These are phyloP conservation scores for Chlorophyllum brunneum DNA, from an alignment of 768 basidiomycete species.

Conservation along the genomic window DNA sequence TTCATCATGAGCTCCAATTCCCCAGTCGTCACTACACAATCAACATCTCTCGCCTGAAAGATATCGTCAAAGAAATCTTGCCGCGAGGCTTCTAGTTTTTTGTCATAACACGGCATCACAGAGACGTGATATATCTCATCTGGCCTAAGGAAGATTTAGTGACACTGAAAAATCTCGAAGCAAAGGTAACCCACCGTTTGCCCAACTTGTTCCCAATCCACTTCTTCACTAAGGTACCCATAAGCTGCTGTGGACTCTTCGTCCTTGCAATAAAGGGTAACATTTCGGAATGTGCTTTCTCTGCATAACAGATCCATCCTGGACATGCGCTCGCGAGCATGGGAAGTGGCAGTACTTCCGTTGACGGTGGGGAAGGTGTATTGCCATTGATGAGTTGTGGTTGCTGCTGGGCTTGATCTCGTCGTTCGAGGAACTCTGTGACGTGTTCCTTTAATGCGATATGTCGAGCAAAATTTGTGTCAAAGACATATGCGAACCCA, in stretches of 20 bases:
- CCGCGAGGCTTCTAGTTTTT: conserved; percentile 96
- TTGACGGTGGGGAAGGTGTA: not conserved
- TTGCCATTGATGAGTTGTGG: conserved; percentile 22
- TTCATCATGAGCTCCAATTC: conserved; percentile 84
- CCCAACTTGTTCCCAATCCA: conserved; percentile 74
- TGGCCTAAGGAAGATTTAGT: conserved; percentile 47
- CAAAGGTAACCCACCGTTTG: conserved; percentile 51
- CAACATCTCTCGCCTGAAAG: conserved; percentile 87
- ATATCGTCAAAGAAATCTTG: conserved; percentile 85
- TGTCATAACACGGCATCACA: conserved; percentile 99
- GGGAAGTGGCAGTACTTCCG: conserved; percentile 44
- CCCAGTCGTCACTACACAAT: conserved; percentile 96
- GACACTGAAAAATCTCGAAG: conserved; percentile 1
- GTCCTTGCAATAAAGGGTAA: conserved; percentile 84
- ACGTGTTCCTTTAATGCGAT: conserved; percentile 79
- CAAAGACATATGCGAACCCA: conserved; percentile 81
- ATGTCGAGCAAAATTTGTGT: conserved; percentile 94
- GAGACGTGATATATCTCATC: conserved; percentile 92
- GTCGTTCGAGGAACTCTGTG: conserved; percentile 76
- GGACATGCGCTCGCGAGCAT: conserved; percentile 97
- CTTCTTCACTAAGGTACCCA: conserved; percentile 90
- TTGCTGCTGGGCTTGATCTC: conserved; percentile 26
- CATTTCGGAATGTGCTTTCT: conserved; percentile 95
- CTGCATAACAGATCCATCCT: conserved; percentile 99
- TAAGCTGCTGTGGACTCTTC: conserved; percentile 92